A percentile compares a stretch with the other conserved stretches of the same genome.
These are phyloP conservation scores for Combretum micranthum DNA, from an alignment of 345 rosid species.

Conservation along the genomic window DNA sequence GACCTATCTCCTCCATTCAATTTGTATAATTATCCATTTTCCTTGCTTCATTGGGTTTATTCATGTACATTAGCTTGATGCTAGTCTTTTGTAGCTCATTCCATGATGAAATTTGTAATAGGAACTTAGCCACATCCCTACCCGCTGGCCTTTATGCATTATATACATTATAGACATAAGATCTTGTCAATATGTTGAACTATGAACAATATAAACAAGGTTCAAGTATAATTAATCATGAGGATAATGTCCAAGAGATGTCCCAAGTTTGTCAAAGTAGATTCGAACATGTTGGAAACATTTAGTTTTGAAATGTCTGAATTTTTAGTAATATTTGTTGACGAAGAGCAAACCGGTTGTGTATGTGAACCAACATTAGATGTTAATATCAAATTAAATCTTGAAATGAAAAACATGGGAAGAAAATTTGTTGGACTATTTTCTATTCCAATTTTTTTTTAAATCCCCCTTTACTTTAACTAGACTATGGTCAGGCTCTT, in stretches of 20 bases:
- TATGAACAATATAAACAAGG: slow-evolving; percentile 24
- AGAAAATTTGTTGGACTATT: slow-evolving; percentile 52
- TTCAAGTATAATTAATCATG: slow-evolving; percentile 5
- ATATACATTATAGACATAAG: slow-evolving; percentile 24
- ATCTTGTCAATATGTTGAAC: slow-evolving; percentile 24
- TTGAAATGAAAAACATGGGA: slow-evolving; percentile 31
- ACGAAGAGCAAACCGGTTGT: slow-evolving; percentile 47
- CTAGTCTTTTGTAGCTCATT: too few species aligned
- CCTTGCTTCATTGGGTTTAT: too few species aligned
- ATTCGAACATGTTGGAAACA: slow-evolving; percentile 32
- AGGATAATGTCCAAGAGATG: slow-evolving; percentile 19
- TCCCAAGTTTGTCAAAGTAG: slow-evolving; percentile 17
- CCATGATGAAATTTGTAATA: too few species aligned
- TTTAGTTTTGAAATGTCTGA: slow-evolving; percentile 40
- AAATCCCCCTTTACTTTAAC: too few species aligned
- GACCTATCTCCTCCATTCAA: too few species aligned
- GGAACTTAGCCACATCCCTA: too few species aligned
- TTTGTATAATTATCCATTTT: too few species aligned
- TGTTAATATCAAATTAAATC: slow-evolving; percentile 46
- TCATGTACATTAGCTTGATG: too few species aligned
- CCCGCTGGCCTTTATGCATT: slow-evolving; percentile 35
- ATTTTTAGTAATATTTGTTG: slow-evolving; percentile 50
- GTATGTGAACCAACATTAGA: slow-evolving; percentile 51
- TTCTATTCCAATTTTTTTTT: slow-evolving; percentile 57
- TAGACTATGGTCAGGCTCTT: too few species aligned